phyloP scores from a whole-genome alignment of 1,139 yeast species.

The Komagataea norvegica region DNA sequence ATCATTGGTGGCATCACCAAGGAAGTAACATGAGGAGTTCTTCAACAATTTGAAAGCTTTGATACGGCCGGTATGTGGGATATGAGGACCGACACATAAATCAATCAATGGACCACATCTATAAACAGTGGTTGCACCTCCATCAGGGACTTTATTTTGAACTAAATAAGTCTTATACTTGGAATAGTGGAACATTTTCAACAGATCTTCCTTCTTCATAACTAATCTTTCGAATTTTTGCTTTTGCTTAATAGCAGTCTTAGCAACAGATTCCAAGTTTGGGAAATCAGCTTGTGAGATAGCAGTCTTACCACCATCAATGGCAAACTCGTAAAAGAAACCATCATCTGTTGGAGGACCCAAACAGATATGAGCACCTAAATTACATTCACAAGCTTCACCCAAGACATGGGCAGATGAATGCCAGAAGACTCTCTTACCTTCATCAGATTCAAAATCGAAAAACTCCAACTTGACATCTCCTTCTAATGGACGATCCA shows the following conservation, averaged over 20 bases:
- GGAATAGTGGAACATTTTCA: conserved; percentile 92
- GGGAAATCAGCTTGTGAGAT: conserved; percentile 82
- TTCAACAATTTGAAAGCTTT: conserved; percentile 92
- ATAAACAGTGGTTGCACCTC: conserved; percentile 93
- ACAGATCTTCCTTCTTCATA: conserved; percentile 84
- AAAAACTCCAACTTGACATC: conserved; percentile 67
- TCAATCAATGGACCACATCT: conserved; percentile 98
- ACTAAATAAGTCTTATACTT: conserved; percentile 91
- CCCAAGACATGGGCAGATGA: conserved; percentile 98
- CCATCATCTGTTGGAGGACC: conserved; percentile 99
- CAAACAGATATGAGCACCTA: conserved; percentile 85
- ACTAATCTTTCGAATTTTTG: conserved; percentile 94
- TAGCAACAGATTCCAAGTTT: conserved; percentile 80
- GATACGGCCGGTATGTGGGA: conserved; percentile 95
- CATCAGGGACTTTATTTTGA: conserved; percentile 88
- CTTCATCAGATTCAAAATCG: conserved; percentile 82
- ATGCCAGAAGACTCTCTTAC: conserved; percentile 97
- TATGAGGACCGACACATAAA: conserved; percentile 97
- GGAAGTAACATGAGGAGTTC: conserved; percentile 93
- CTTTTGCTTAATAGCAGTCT: conserved; percentile 90
- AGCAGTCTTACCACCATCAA: conserved; percentile 73
- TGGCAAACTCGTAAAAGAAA: conserved; percentile 94
- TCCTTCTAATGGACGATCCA: conserved; percentile 86
- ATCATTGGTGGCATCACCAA: conserved; percentile 90
- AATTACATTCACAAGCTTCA: conserved; percentile 95